Conservation (phyloP, 2,329 filamentous ascomycete species). For the Trichoderma arundinaceum region DNA sequence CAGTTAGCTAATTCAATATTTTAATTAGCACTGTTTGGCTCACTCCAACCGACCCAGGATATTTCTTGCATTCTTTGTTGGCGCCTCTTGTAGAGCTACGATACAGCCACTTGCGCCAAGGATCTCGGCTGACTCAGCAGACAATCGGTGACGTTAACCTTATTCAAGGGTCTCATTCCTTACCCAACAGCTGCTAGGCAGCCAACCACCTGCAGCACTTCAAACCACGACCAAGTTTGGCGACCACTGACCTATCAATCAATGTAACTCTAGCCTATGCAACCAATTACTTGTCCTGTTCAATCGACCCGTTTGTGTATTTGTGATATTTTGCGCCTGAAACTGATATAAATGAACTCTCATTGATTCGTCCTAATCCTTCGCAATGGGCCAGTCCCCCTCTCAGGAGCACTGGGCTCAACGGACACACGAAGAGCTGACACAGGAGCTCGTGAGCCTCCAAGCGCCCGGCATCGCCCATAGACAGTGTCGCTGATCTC, state of each 20-base stretch:
- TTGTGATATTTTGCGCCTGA: conserved; percentile 19
- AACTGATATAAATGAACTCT: conserved; percentile 5
- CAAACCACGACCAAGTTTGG: not conserved
- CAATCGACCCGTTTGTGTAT: conserved; percentile 5
- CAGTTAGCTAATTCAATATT: too few relatives aligned
- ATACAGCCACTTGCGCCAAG: too few relatives aligned
- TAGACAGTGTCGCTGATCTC: conserved; percentile 17
- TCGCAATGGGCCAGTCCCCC: conserved; percentile 58
- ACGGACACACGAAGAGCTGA: conserved; percentile 58
- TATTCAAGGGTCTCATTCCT: not conserved
- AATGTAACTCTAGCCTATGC: conserved; percentile 19
- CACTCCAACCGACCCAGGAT: too few relatives aligned
- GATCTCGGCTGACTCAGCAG: conserved; percentile 12
- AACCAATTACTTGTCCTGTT: not conserved
- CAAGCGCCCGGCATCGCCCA: not conserved
- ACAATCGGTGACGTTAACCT: not conserved
- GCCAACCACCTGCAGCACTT: not conserved
- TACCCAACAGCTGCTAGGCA: conserved; percentile 7
- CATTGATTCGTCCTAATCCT: conserved; percentile 17
- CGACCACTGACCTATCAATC: not conserved
- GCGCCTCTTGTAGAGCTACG: too few relatives aligned
- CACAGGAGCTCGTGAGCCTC: conserved; percentile 55
- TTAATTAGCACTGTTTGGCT: too few relatives aligned
- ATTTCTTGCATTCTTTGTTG: too few relatives aligned
- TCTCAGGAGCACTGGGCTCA: conserved; percentile 53